A percentile compares a stretch with the other conserved stretches of the same genome.
These are phyloP conservation scores for Asterochloris erici DNA, from an alignment of 139 green algal genomes.

Conservation along the genomic window DNA sequence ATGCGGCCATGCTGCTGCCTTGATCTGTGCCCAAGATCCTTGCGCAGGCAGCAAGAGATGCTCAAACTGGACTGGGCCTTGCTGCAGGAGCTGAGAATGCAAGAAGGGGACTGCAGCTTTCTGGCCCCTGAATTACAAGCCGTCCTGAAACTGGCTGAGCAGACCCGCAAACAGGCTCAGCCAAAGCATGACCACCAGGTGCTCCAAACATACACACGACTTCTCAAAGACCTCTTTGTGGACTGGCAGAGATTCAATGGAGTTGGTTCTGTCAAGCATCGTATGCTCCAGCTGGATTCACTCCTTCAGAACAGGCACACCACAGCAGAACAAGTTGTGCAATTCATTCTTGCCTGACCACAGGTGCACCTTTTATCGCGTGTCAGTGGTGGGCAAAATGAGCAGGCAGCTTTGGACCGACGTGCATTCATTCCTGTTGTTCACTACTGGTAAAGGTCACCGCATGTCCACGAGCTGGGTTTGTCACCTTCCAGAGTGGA, in stretches of 20 bases:
- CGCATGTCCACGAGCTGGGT: too few species aligned
- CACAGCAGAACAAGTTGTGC: slow-evolving; percentile 35
- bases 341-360: slow-evolving; percentile 35
- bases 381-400: neutral
- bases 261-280: slow-evolving; percentile 34
- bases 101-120: slow-evolving; percentile 46
- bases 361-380: neutral
- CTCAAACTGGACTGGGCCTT: neutral
- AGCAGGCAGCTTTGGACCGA: too few species aligned
- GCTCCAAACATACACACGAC: slow-evolving; percentile 42
- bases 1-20: neutral
- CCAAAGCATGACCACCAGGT: slow-evolving; percentile 51
- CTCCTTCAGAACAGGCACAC: slow-evolving; percentile 32
- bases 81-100: slow-evolving; percentile 58
- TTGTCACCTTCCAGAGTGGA: too few species aligned
- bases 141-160: slow-evolving; percentile 36
- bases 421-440: neutral
- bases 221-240: slow-evolving; percentile 56
- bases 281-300: slow-evolving; percentile 40
- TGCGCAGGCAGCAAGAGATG: neutral
- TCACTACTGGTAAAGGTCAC: too few species aligned
- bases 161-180: slow-evolving; percentile 28
- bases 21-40: neutral
- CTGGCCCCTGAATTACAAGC: slow-evolving; percentile 22
- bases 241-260: slow-evolving; percentile 50